phyloP scores from a whole-genome alignment of 2,329 filamentous ascomycete genomes.

The Blastomyces silverae region DNA sequence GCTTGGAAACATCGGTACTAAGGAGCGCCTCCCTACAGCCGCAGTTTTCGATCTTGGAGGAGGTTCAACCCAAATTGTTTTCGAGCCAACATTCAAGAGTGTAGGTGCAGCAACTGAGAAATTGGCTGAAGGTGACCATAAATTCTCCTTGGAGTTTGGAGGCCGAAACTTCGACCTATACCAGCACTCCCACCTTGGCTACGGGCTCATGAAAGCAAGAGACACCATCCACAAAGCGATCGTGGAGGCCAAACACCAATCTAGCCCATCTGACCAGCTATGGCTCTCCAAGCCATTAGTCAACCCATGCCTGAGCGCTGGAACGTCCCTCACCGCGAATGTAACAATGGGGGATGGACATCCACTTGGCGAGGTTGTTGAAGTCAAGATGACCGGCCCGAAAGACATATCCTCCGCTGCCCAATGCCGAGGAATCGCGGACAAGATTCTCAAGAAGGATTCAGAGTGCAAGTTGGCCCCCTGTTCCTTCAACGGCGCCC shows the following conservation, averaged over 20 bases:
- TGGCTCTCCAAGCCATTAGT: constrained; percentile 67
- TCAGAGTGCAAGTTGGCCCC: constrained; percentile 71
- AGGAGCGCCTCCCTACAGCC: constrained; percentile 82
- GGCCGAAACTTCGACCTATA: constrained; percentile 88
- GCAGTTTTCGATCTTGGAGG: constrained; percentile 95
- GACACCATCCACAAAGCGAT: constrained; percentile 74
- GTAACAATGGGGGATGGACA: constrained; percentile 63
- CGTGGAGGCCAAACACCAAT: constrained; percentile 61
- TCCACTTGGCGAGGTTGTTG: constrained; percentile 56
- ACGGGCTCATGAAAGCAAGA: constrained; percentile 91
- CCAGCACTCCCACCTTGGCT: constrained; percentile 96
- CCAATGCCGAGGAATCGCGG: constrained; percentile 82
- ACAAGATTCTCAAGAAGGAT: constrained; percentile 87
- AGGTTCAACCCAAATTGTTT: constrained; percentile 97
- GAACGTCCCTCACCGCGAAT: constrained; percentile 66
- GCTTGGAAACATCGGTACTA: constrained; percentile 90
- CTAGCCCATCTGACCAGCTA: constrained; percentile 53
- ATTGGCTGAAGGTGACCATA: constrained; percentile 86
- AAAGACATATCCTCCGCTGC: constrained; percentile 60
- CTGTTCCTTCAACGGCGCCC: constrained; percentile 97
- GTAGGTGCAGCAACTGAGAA: constrained; percentile 70
- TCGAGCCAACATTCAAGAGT: constrained; percentile 85
- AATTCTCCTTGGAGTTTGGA: constrained; percentile 85
- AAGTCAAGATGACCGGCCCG: constrained; percentile 84
- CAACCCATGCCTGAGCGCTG: constrained; percentile 81